Percentiles rank a stretch among this genome's conserved stretches.
phyloP scores from a whole-genome alignment of 768 basidiomycete genomes.

The Harrya chromipes region DNA sequence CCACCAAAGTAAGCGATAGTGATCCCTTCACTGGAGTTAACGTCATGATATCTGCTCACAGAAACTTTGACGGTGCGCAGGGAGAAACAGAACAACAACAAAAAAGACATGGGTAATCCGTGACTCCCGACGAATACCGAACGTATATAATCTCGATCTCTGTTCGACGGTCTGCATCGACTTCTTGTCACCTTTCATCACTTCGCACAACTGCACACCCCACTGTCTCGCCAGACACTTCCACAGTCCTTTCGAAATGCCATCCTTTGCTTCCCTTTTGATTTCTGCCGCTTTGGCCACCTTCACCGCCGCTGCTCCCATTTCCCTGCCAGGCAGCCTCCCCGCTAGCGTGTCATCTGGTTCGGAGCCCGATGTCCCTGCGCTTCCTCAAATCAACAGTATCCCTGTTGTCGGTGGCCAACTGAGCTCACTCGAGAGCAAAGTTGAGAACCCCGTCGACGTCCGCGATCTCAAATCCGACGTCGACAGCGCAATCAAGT shows the following conservation, averaged over 20 bases:
- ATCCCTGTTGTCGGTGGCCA: too few relatives aligned
- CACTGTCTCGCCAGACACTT: conserved; percentile 17
- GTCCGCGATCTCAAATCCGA: background rate
- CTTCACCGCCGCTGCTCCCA: conserved; percentile 25
- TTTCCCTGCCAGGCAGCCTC: background rate
- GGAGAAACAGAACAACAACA: background rate
- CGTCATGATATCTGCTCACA: conserved; percentile 5
- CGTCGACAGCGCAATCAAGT: background rate
- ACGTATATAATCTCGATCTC: conserved; percentile 18
- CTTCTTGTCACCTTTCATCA: conserved; percentile 16
- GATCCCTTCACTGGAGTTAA: background rate
- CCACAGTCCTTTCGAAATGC: conserved; percentile 38
- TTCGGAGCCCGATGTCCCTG: too few relatives aligned
- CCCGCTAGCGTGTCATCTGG: background rate
- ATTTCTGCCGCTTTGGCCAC: conserved; percentile 29
- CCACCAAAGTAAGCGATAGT: conserved; percentile 1
- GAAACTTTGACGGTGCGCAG: background rate
- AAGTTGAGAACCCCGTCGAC: background rate
- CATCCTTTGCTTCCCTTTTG: conserved; percentile 30
- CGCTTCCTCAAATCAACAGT: too few relatives aligned
- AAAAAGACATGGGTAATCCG: conserved; percentile 1
- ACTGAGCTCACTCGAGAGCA: too few relatives aligned
- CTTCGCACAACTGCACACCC: background rate
- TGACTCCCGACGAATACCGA: background rate
- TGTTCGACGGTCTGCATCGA: conserved; percentile 8